Evolutionary conservation across 2,329 filamentous ascomycete species (phyloP).

Genomic region (Epichloe hybrida): DNA sequence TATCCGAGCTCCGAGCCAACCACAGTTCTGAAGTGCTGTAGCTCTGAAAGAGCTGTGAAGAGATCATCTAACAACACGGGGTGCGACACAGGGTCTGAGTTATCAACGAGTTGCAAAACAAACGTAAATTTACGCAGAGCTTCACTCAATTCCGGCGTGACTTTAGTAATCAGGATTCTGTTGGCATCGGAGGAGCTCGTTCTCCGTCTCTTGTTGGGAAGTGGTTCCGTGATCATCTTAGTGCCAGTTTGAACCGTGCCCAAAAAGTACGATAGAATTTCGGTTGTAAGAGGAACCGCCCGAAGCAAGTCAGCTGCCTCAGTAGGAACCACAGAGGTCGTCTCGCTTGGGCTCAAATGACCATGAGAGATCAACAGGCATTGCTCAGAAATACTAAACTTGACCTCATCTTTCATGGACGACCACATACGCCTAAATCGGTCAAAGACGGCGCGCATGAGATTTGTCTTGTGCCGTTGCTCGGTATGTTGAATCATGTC

Average conservation of each 20-base stretch:
- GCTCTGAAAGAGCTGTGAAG: conserved; percentile 73
- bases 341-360: conserved; percentile 18
- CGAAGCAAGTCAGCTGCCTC: conserved; percentile 61
- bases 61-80: conserved; percentile 64
- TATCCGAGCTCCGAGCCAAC: conserved; percentile 82
- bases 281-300: conserved; percentile 57
- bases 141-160: conserved; percentile 50
- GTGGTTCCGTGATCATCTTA: conserved; percentile 56
- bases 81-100: conserved; percentile 60
- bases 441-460: conserved; percentile 52
- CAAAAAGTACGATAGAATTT: conserved; percentile 59
- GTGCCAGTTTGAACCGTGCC: conserved; percentile 61
- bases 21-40: conserved; percentile 72
- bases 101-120: conserved; percentile 78
- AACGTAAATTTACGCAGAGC: conserved; percentile 69
- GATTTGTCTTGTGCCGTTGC: conserved; percentile 27
- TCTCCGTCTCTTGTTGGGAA: conserved; percentile 65
- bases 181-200: conserved; percentile 60
- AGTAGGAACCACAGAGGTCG: conserved; percentile 27
- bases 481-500: conserved; percentile 29
- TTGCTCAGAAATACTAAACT: conserved; percentile 44
- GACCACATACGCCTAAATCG: conserved; percentile 62
- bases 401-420: conserved; percentile 50
- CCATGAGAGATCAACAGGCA: conserved; percentile 49
- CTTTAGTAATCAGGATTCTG: conserved; percentile 43